Percentiles rank a stretch among this genome's conserved stretches.
These are phyloP conservation scores for Iris macrosiphon DNA, from an alignment of 106 monocot species.

Conservation along the genomic window DNA sequence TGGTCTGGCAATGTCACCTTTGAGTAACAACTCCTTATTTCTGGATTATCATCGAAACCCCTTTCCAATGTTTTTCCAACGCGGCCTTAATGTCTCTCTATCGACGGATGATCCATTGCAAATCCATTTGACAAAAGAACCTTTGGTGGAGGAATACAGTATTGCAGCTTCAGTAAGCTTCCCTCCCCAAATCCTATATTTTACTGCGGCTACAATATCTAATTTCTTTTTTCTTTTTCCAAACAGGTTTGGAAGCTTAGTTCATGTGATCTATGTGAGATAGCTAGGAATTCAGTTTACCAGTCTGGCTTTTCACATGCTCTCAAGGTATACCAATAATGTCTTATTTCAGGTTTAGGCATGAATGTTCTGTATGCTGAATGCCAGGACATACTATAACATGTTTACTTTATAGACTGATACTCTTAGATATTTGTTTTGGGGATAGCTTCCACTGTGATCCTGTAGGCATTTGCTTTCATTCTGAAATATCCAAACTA, in stretches of 20 bases:
- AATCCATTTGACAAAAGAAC: constrained; percentile 97
- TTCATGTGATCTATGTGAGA: constrained; percentile 95
- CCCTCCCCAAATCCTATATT: background rate
- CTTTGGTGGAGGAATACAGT: constrained; percentile 97
- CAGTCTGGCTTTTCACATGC: constrained; percentile 97
- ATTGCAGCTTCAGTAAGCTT: constrained; percentile 88
- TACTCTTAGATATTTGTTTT: too few relatives aligned
- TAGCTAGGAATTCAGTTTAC: constrained; percentile 91
- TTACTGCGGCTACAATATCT: background rate
- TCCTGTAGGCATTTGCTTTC: too few relatives aligned
- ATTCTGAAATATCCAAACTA: too few relatives aligned
- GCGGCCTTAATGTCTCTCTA: constrained; percentile 95
- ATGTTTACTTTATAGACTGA: too few relatives aligned
- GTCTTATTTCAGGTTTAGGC: too few relatives aligned
- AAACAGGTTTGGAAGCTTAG: constrained; percentile 93
- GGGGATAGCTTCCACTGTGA: too few relatives aligned
- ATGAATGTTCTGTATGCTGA: too few relatives aligned
- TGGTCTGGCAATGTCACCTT: constrained; percentile 98
- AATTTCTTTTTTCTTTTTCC: constrained; percentile 6
- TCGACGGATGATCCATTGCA: constrained; percentile 97
- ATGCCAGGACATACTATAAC: too few relatives aligned
- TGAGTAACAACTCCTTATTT: constrained; percentile 96
- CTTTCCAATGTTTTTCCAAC: constrained; percentile 74
- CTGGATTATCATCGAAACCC: constrained; percentile 97
- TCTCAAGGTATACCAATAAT: constrained; percentile 57